These are phyloP conservation scores for Blastocystis sp. DNA, from an alignment of 352 stramenopile genomes.

Conservation along the genomic window DNA sequence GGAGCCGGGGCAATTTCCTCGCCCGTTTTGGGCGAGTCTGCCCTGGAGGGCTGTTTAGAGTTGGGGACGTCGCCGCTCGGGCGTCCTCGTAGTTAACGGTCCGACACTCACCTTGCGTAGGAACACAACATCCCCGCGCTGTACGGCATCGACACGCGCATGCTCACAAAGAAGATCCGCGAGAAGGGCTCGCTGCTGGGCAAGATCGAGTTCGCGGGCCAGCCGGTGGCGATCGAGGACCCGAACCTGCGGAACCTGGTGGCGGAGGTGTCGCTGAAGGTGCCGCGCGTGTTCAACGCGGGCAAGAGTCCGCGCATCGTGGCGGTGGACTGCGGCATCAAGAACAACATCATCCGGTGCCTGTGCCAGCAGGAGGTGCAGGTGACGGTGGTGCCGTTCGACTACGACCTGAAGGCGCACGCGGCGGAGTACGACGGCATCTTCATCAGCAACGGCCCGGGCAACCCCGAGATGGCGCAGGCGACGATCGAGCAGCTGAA, in stretches of 20 bases:
- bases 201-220: slow-evolving; percentile 86
- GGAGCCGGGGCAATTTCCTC: background rate
- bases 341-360: slow-evolving; percentile 98
- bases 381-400: slow-evolving; percentile 91
- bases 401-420: slow-evolving; percentile 89
- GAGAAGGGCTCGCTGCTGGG: slow-evolving; percentile 88
- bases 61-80: slow-evolving; percentile 3
- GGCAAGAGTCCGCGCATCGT: slow-evolving; percentile 86
- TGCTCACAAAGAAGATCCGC: slow-evolving; percentile 96
- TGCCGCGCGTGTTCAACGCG: slow-evolving; percentile 85
- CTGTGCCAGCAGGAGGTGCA: slow-evolving; percentile 85
- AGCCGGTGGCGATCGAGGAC: slow-evolving; percentile 78
- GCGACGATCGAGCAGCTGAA: slow-evolving; percentile 86
- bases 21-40: slow-evolving; percentile 50
- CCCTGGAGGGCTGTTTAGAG: slow-evolving; percentile 32
- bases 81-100: slow-evolving; percentile 54
- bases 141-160: slow-evolving; percentile 92
- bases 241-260: slow-evolving; percentile 90
- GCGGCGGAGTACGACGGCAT: slow-evolving; percentile 89
- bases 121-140: slow-evolving; percentile 89
- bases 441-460: slow-evolving; percentile 94
- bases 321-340: slow-evolving; percentile 95
- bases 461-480: slow-evolving; percentile 88
- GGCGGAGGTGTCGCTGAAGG: slow-evolving; percentile 88
- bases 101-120: slow-evolving; percentile 74